These are phyloP conservation scores for Colletotrichum eremochloae DNA, from an alignment of 2,329 filamentous ascomycete genomes.

Conservation along the genomic window DNA sequence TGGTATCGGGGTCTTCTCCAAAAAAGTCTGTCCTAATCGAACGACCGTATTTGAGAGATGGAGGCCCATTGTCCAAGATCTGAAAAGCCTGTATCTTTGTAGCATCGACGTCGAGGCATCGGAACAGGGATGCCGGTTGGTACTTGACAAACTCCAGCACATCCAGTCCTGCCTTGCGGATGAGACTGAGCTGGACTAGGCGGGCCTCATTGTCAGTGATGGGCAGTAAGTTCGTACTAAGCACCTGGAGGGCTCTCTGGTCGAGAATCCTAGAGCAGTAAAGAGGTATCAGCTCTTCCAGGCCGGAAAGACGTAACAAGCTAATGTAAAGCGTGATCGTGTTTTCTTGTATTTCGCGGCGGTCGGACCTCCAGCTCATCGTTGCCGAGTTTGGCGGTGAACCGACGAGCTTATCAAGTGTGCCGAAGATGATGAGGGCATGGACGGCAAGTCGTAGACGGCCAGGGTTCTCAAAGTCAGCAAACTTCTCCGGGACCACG, in stretches of 20 bases:
- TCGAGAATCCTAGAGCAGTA: conserved; percentile 85
- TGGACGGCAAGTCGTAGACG: conserved; percentile 79
- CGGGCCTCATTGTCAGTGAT: conserved; percentile 76
- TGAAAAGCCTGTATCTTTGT: conserved; percentile 56
- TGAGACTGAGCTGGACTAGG: conserved; percentile 77
- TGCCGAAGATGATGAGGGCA: conserved; percentile 73
- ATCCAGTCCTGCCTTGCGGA: conserved; percentile 81
- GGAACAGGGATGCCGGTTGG: conserved; percentile 69
- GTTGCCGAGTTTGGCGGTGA: conserved; percentile 52
- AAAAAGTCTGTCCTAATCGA: conserved; percentile 80
- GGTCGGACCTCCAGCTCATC: conserved; percentile 48
- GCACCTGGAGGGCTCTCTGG: conserved; percentile 74
- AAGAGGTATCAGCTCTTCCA: conserved; percentile 84
- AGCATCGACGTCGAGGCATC: conserved; percentile 58
- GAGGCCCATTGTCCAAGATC: conserved; percentile 62
- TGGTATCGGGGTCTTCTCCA: conserved; percentile 67
- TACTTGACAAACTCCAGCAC: conserved; percentile 79
- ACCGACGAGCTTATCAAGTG: conserved; percentile 71
- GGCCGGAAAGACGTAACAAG: conserved; percentile 77
- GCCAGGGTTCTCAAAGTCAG: conserved; percentile 70
- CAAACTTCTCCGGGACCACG: conserved; percentile 61
- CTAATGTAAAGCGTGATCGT: conserved; percentile 87
- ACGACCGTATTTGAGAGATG: conserved; percentile 71
- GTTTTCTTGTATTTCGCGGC: conserved; percentile 73
- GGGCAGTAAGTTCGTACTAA: conserved; percentile 83